Evolutionary conservation across 2,329 filamentous ascomycete species (phyloP), one percentile per base, ranked within the genome.

Genomic region (Talaromyces verruculosus): DNA sequence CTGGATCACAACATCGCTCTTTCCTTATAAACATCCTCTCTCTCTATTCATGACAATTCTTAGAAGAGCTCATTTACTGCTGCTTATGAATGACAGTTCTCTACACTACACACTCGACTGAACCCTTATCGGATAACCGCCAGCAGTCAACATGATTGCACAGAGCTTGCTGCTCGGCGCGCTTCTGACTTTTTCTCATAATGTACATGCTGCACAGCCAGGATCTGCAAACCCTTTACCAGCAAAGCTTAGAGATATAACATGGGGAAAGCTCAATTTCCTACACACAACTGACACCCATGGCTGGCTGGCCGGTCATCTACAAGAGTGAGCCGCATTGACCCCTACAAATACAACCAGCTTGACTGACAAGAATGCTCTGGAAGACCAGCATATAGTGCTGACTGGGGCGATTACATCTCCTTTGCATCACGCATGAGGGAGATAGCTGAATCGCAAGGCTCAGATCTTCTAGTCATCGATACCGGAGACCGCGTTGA

Each of bases 351-450:
- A 57, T 39, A 39, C 30, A 17, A 25, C n/a, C n/a, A 37, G 13
- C 33, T 17, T 57, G n/a, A 39, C 53, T 57, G 5, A 57, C 33
- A 15, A 25, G 11, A 6, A 33, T 33, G 30, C 1, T 35, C 3
- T 19, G 25, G 33, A 68, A 92, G 90, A 80, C 85, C 92, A 2
- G 94, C 95, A 67, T 99, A 96, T 79, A 93, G 92, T 6, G 94
- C 92, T 57, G 95, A 99, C 78, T 98, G 95, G 93, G 95, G 95
- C 66, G 95, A 99, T 80, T 99, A 98, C 78, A 86, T 98, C 72
- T 97, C 94, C 6, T 97, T 99, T 75, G 88, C 93, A 39, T 84
- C 89, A 41, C 92, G 94, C 75, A 87, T 99, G 84, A 90, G 87
- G 65, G 85, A 88, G 70, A 89, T 87, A 74, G 92, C 93, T 64